Conservation (phyloP, 31 red algal species). For the Porphyra umbilicalis region DNA sequence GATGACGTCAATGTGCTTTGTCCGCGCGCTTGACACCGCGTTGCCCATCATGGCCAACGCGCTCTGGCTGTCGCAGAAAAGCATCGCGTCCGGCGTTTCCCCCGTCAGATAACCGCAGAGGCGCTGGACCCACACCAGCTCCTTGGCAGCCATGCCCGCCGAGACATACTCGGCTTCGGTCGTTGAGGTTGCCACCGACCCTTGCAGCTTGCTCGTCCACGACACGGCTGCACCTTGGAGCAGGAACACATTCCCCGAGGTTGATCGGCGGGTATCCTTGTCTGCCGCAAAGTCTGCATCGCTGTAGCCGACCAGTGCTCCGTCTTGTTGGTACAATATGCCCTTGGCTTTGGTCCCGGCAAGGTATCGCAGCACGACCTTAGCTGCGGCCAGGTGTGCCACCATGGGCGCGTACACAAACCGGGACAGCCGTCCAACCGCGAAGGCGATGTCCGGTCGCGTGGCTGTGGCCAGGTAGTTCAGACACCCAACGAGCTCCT, state of each 20-base stretch:
- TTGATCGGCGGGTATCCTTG: constrained; percentile 12
- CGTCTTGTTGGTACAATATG: background rate
- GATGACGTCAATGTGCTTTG: constrained; percentile 16
- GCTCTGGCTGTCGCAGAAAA: constrained; percentile 15
- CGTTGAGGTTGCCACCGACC: constrained; percentile 6
- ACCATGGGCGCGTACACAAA: background rate
- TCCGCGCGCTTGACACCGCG: background rate
- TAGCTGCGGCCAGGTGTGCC: background rate
- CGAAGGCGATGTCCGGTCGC: background rate
- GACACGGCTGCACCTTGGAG: background rate
- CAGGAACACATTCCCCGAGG: background rate
- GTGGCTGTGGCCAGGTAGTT: background rate
- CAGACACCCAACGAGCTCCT: background rate
- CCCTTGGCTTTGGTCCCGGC: background rate
- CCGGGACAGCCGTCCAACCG: background rate
- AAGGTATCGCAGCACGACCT: background rate
- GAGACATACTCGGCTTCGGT: constrained; percentile 24
- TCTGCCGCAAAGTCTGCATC: constrained; percentile 15
- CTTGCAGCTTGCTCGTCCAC: constrained; percentile 16
- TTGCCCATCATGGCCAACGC: background rate
- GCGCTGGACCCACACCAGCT: background rate
- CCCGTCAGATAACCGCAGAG: background rate
- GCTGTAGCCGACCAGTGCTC: background rate
- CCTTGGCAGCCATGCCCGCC: background rate
- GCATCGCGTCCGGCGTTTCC: no score